A percentile compares a stretch with the other conserved stretches of the same genome.
Evolutionary conservation across 2,329 filamentous ascomycete species (phyloP).

Genomic region (Aureobasidium subglaciale): DNA sequence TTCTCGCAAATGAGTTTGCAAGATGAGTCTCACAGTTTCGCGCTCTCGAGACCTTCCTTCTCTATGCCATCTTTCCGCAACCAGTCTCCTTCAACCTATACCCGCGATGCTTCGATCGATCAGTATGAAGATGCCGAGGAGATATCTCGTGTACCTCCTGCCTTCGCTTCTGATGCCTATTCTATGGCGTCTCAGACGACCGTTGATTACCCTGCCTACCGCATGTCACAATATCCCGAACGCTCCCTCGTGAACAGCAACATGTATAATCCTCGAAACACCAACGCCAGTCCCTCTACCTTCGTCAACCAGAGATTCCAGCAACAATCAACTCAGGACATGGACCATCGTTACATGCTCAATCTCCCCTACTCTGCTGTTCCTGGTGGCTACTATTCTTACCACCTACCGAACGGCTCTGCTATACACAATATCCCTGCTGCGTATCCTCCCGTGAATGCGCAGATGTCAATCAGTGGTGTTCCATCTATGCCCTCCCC

Average conservation of each 20-base stretch:
- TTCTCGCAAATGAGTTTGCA: conserved; percentile 32
- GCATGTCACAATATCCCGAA: conserved; percentile 6
- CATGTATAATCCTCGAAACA: conserved; percentile 7
- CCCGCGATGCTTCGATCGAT: background rate
- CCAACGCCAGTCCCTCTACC: background rate
- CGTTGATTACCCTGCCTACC: background rate
- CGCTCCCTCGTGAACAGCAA: background rate
- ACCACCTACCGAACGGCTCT: conserved; percentile 30
- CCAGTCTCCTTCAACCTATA: background rate
- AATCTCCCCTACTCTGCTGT: background rate
- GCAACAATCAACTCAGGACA: background rate
- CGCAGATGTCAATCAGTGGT: conserved; percentile 14
- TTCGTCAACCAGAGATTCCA: conserved; percentile 8
- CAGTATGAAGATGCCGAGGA: conserved; percentile 20
- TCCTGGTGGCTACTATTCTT: conserved; percentile 24
- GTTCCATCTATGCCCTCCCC: conserved; percentile 27
- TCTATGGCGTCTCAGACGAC: background rate
- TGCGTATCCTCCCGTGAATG: conserved; percentile 28
- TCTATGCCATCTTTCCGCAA: background rate
- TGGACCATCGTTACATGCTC: conserved; percentile 1
- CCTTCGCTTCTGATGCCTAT: background rate
- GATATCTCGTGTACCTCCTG: conserved; percentile 13
- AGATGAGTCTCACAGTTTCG: conserved; percentile 27
- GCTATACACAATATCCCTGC: conserved; percentile 29
- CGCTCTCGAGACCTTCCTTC: background rate